A percentile compares a stretch with the other conserved stretches of the same genome.
Evolutionary conservation across 306 rosid genomes (phyloP).

Genomic region (Fragaria iinumae): DNA sequence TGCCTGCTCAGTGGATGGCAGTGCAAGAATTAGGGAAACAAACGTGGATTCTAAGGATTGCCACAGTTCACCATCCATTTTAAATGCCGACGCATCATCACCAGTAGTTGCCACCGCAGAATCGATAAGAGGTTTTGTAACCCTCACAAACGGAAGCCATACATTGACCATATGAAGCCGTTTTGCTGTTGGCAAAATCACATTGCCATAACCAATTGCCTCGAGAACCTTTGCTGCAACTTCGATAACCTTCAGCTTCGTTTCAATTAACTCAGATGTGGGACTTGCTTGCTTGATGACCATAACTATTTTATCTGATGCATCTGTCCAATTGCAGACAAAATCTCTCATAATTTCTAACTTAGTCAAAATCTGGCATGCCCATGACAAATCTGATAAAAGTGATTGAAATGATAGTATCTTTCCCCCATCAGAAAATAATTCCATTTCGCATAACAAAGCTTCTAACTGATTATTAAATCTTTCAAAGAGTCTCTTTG

Average conservation of each 20-base stretch:
- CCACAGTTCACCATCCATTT: slow-evolving; percentile 76
- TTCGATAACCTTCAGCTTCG: slow-evolving; percentile 61
- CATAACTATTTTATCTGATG: slow-evolving; percentile 72
- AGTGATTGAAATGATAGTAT: slow-evolving; percentile 48
- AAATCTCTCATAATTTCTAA: slow-evolving; percentile 80
- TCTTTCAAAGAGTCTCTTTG: slow-evolving; percentile 52
- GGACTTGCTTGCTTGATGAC: slow-evolving; percentile 53
- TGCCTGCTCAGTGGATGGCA: slow-evolving; percentile 86
- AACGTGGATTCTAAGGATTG: slow-evolving; percentile 76
- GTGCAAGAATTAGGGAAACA: slow-evolving; percentile 72
- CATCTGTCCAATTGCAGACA: slow-evolving; percentile 75
- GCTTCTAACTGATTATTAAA: slow-evolving; percentile 50
- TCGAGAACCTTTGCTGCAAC: slow-evolving; percentile 78
- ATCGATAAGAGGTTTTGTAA: slow-evolving; percentile 76
- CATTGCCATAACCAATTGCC: slow-evolving; percentile 75
- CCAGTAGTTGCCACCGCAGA: slow-evolving; percentile 28
- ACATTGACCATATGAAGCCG: slow-evolving; percentile 67
- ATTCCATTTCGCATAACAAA: slow-evolving; percentile 45
- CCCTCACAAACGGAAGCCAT: slow-evolving; percentile 93
- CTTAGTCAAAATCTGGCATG: slow-evolving; percentile 60
- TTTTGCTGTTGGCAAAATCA: slow-evolving; percentile 59
- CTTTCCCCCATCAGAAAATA: slow-evolving; percentile 43
- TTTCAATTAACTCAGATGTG: slow-evolving; percentile 44
- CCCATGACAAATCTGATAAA: slow-evolving; percentile 83
- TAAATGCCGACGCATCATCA: slow-evolving; percentile 38